Evolutionary conservation across 1,284 basidiomycete genomes (phyloP).

Genomic region (Stereum hirsutum): DNA sequence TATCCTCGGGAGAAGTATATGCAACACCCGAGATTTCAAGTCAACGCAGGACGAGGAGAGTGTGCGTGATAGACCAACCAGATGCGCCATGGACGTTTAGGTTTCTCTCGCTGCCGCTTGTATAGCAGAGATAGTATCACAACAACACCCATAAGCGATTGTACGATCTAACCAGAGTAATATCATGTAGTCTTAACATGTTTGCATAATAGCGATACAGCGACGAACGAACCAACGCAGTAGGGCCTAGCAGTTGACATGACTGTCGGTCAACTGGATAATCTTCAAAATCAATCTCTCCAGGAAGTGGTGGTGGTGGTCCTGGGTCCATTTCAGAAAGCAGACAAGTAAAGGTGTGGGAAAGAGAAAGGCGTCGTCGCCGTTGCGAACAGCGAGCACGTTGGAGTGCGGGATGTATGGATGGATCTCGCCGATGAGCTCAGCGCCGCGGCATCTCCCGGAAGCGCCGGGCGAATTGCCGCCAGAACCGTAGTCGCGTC

Average conservation of each 20-base stretch:
- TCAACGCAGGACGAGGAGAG: not conserved
- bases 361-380: no score
- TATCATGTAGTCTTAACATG: constrained; percentile 10
- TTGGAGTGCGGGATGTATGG: no score
- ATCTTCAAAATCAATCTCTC: constrained; percentile 8
- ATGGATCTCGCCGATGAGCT: no score
- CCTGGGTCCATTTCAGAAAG: no score
- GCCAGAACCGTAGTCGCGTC: no score
- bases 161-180: constrained; percentile 48
- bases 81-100: constrained; percentile 86
- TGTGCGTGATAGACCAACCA: constrained; percentile 46
- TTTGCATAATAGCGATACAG: constrained; percentile 3
- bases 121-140: constrained; percentile 81
- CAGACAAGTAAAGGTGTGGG: no score
- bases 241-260: constrained; percentile 23
- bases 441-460: no score
- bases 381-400: no score
- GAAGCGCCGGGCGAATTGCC: no score
- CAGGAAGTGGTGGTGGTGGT: no score
- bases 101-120: constrained; percentile 82
- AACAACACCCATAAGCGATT: constrained; percentile 80
- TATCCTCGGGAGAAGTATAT: constrained; percentile 17
- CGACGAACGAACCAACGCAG: constrained; percentile 18
- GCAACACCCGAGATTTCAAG: not conserved
- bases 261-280: constrained; percentile 14